Evolutionary conservation across 2,329 filamentous ascomycete genomes (phyloP).

Genomic region (Didymella segeticola): DNA sequence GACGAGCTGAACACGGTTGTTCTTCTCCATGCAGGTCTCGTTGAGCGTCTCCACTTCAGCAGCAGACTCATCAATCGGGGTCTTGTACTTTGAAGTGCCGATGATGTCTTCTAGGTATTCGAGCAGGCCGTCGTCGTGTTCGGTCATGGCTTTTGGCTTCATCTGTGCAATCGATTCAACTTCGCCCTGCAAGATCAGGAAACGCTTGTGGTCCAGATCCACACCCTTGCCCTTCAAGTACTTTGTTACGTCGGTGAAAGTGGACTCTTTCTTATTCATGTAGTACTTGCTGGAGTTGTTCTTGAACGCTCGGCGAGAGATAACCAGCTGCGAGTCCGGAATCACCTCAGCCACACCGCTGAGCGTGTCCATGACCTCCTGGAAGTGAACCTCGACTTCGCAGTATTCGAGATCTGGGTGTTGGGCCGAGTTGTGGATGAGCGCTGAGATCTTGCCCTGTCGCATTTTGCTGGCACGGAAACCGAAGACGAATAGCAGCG

Average conservation of each 20-base stretch:
- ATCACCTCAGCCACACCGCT: constrained; percentile 77
- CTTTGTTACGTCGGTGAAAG: constrained; percentile 89
- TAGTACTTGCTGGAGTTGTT: constrained; percentile 99
- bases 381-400: constrained; percentile 96
- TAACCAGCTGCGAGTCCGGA: constrained; percentile 81
- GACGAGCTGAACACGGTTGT: constrained; percentile 91
- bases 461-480: constrained; percentile 99
- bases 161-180: constrained; percentile 99
- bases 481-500: constrained; percentile 96
- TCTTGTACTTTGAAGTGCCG: constrained; percentile 97
- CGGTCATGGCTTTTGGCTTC: constrained; percentile 94
- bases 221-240: constrained; percentile 87
- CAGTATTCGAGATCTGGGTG: constrained; percentile 86
- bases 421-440: constrained; percentile 95
- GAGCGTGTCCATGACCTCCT: constrained; percentile 89
- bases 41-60: constrained; percentile 90
- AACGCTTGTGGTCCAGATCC: constrained; percentile 97
- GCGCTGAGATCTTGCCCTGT: constrained; percentile 95
- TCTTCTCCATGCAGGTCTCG: constrained; percentile 95
- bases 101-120: constrained; percentile 99
- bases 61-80: constrained; percentile 92
- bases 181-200: constrained; percentile 95
- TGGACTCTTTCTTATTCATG: constrained; percentile 88
- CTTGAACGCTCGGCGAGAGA: constrained; percentile 93
- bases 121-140: constrained; percentile 93